Evolutionary conservation across 2,329 filamentous ascomycete genomes (phyloP).

Genomic region (Trichophaea hybrida): DNA sequence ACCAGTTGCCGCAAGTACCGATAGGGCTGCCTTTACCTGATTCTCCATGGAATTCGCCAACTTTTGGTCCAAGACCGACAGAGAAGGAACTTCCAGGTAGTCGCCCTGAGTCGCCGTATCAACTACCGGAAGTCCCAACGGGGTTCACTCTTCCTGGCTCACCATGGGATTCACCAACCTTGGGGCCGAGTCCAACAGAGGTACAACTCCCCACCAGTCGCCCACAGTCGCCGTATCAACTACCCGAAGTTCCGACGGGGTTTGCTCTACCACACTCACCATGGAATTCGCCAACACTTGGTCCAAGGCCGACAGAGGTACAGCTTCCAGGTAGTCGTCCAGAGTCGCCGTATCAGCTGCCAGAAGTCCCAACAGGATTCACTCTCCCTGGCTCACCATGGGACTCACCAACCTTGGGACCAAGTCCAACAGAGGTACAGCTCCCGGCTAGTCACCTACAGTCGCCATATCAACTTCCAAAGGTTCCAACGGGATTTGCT

Average conservation of each 20-base stretch:
- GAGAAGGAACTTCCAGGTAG: background rate
- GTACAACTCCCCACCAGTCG: background rate
- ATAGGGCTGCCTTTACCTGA: background rate
- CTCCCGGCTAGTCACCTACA: background rate
- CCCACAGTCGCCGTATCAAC: background rate
- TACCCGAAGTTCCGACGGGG: background rate
- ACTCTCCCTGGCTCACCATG: background rate
- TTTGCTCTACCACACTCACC: conserved; percentile 7
- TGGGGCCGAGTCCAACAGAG: conserved; percentile 4
- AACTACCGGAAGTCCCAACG: background rate
- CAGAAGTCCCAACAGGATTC: background rate
- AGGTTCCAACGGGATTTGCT: background rate
- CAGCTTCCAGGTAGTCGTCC: conserved; percentile 5
- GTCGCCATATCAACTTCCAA: background rate
- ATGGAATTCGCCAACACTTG: conserved; percentile 14
- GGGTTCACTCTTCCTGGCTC: conserved; percentile 7
- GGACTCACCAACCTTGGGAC: background rate
- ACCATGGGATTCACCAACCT: conserved; percentile 12
- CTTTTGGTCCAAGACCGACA: background rate
- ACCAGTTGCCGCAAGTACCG: background rate
- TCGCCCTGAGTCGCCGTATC: background rate
- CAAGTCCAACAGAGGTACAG: background rate
- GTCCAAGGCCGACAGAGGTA: conserved; percentile 9
- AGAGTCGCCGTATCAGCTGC: background rate
- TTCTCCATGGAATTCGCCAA: conserved; percentile 3